Evolutionary conservation across 2,329 filamentous ascomycete genomes (phyloP).

Genomic region (Aaosphaeria arxii): DNA sequence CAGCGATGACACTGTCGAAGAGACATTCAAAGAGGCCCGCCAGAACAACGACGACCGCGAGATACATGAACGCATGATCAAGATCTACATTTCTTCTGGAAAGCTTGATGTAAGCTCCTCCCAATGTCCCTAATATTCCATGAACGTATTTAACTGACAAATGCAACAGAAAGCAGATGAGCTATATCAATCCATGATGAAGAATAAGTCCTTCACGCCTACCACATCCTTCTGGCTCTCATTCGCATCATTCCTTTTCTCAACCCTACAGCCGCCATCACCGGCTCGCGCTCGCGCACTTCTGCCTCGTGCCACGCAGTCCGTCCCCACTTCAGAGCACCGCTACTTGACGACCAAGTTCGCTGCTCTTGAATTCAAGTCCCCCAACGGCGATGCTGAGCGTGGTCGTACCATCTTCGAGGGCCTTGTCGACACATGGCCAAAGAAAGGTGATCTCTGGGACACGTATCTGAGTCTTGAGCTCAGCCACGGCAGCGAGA

Average conservation of each 20-base stretch:
- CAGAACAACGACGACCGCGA: slow-evolving; percentile 91
- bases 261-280: slow-evolving; percentile 66
- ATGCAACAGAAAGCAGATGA: slow-evolving; percentile 72
- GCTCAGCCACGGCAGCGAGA: slow-evolving; percentile 54
- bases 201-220: slow-evolving; percentile 77
- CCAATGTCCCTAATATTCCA: not conserved
- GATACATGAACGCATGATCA: slow-evolving; percentile 83
- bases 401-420: slow-evolving; percentile 94
- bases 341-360: slow-evolving; percentile 81
- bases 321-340: slow-evolving; percentile 68
- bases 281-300: slow-evolving; percentile 74
- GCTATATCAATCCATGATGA: slow-evolving; percentile 81
- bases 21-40: slow-evolving; percentile 86
- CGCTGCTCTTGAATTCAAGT: slow-evolving; percentile 87
- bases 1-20: slow-evolving; percentile 75
- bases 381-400: slow-evolving; percentile 77
- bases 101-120: slow-evolving; percentile 68
- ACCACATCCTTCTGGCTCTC: slow-evolving; percentile 84
- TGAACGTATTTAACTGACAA: slow-evolving; percentile 11
- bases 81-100: slow-evolving; percentile 90
- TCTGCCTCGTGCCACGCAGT: slow-evolving; percentile 79
- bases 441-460: slow-evolving; percentile 90
- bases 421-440: slow-evolving; percentile 76
- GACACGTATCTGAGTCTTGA: slow-evolving; percentile 89
- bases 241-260: slow-evolving; percentile 90